Evolutionary conservation across 2,329 filamentous ascomycete genomes (phyloP).

Genomic region (Cordyceps cicadae): DNA sequence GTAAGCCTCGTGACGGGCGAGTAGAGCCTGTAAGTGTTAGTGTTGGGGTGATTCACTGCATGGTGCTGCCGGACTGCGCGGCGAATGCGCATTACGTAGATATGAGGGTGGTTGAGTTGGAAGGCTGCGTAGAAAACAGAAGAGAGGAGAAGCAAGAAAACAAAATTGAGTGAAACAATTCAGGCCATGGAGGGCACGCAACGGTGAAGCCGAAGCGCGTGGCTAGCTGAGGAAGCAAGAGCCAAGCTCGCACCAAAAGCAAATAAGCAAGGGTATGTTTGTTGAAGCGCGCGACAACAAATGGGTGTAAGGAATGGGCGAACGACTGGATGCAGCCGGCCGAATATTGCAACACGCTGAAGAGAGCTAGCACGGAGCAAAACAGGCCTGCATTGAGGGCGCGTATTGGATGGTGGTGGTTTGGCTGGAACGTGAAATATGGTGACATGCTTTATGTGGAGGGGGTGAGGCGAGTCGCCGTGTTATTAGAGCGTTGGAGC

Average conservation of each 20-base stretch:
- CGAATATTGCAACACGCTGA: neutral
- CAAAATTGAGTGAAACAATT: conserved; percentile 3
- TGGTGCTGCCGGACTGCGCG: neutral
- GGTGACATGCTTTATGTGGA: conserved; percentile 1
- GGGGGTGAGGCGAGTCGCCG: too few species aligned
- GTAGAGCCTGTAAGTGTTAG: conserved; percentile 59
- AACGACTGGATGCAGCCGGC: neutral
- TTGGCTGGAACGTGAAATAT: conserved; percentile 7
- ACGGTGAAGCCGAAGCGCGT: neutral
- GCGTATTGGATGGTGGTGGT: neutral
- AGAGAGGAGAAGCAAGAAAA: conserved; percentile 14
- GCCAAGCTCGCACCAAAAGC: neutral
- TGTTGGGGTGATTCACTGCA: neutral
- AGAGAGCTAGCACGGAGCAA: neutral
- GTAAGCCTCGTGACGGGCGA: conserved; percentile 87
- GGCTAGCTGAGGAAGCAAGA: neutral
- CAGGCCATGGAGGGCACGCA: conserved; percentile 1
- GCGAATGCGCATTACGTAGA: neutral
- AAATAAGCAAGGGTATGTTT: neutral
- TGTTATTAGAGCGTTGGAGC: conserved; percentile 2
- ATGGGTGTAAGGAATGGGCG: neutral
- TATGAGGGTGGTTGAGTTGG: neutral
- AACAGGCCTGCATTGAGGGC: neutral
- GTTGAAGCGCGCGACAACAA: neutral
- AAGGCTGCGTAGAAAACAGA: neutral